A percentile compares a stretch with the other conserved stretches of the same genome.
Conservation (phyloP, 2,329 filamentous ascomycete species). For the Ilyonectria mors-panacis region DNA sequence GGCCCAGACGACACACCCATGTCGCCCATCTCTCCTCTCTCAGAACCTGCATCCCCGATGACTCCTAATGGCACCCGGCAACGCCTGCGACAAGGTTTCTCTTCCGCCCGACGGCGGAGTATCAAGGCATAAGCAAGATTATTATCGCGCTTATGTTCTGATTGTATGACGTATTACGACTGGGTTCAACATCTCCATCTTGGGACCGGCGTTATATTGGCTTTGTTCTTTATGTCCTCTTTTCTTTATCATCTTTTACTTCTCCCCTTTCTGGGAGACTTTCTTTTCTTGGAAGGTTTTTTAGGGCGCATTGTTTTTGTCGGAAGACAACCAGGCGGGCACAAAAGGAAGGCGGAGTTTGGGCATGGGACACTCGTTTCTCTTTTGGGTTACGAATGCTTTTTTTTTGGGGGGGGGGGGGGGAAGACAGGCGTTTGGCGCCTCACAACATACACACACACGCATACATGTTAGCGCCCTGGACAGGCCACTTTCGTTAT, state of each 20-base stretch:
- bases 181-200: slow-evolving; percentile 34
- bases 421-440: slow-evolving; percentile 39
- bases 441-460: slow-evolving; percentile 34
- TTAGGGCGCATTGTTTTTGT: slow-evolving; percentile 15
- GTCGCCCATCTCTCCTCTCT: slow-evolving; percentile 49
- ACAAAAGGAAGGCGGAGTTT: slow-evolving; percentile 44
- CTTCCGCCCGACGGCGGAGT: slow-evolving; percentile 56
- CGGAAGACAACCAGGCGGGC: slow-evolving; percentile 35
- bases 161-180: slow-evolving; percentile 44
- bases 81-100: slow-evolving; percentile 43
- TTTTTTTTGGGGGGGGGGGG: no score
- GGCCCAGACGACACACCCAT: slow-evolving; percentile 45
- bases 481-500: slow-evolving; percentile 40
- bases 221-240: slow-evolving; percentile 12
- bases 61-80: slow-evolving; percentile 46
- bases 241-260: slow-evolving; percentile 34
- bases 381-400: slow-evolving; percentile 33
- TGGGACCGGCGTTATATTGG: slow-evolving; percentile 37
- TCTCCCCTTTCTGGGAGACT: slow-evolving; percentile 34
- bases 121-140: slow-evolving; percentile 50
- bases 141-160: slow-evolving; percentile 23
- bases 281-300: slow-evolving; percentile 14
- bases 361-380: slow-evolving; percentile 35
- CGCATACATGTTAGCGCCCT: slow-evolving; percentile 41
- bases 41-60: slow-evolving; percentile 45